Base-by-base conservation (phyloP, 352 stramenopile genomes). In the Globisporangium spinosum region DNA sequence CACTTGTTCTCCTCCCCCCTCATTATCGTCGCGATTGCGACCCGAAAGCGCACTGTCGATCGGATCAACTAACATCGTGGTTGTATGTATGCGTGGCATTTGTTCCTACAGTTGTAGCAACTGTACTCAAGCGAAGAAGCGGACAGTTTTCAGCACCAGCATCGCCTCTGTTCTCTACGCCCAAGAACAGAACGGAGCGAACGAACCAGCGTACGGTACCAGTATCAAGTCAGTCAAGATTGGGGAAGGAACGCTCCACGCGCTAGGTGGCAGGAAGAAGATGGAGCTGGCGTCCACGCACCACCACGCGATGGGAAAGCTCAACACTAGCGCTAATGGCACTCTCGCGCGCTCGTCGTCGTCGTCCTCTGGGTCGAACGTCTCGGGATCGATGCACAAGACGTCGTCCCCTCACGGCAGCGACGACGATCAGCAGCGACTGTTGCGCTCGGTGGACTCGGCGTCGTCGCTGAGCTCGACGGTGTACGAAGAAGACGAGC, bases 401-500 rank as follows among this genome's bases (percentile, higher is more conserved):
- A 53, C 62, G 62, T 61, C 62, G 60, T 58, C 66, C 29, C 51
- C 66, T 17, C 66, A 57, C 17, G 25, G 17, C 27, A 67, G 34
- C 53, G 62, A 72, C 53, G 62, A 72, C 55, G 67, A 69, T 25
- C 61, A 38, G 9, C 54, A 58, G 67, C 56, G 22, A 3, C 40
- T 72, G 47, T 43, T 72, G 47, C 67, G 35, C 22, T 69, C 67
- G 12, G 69, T 72, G 38, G 69, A 75, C 34, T 75, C 69, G 23
- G 49, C 53, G 40, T 75, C 69, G 60, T 75, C 69, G 15, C 54
- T 71, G 23, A 72, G 40, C 35, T 75, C 69, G 54, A 75, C 69
- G 4, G 69, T 75, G 17, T 75, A 70, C 47, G 69, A 75, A 23
- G 69, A 75, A 32, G 69, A 75, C 53, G 69, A 75, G 35, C 65